Base-by-base conservation (phyloP, 768 basidiomycete genomes). In the Naganishia friedmannii region DNA sequence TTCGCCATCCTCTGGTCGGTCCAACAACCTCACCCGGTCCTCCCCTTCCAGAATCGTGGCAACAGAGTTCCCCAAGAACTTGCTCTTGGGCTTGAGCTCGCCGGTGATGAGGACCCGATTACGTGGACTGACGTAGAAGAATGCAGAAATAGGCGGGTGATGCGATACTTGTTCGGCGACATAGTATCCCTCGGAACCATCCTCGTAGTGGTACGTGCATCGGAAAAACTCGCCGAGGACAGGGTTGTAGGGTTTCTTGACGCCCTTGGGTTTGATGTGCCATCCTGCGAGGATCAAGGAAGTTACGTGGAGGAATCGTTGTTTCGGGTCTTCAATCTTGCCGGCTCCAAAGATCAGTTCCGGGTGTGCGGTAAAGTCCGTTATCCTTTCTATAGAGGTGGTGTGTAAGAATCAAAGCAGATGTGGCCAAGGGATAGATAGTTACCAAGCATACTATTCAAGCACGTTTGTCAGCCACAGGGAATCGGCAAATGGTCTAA, bases 191-290 rank as follows among this genome's bases (percentile, higher is more conserved):
- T 89, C 88, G n/a, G 92, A 88, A 28, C 91, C 91, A 75, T 97
- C 89, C 15, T 87, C 82, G 80, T 98, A 99, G 80, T 91, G 88
- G 80, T 97, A 99, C 70, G 89, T 85, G 81, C 95, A 98, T 65
- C 96, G 88, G 85, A 97, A 99, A 84, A 97, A 94, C 80, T 99
- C 96, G 65, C 96, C 96, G 12, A 98, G 88, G 21, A 96, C 86
- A 51, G 96, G 95, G 81, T 98, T 99, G 82, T 98, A 99, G 87
- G 95, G 95, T 83, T 99, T 99, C 89, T 99, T 99, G 71, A 98
- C 96, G 66, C 96, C 83, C 91, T 94, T 74, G 21, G 96, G 94
- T 82, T 97, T 97, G 83, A 97, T 94, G 82, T 98, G 96, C 96
- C 96, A 99, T 28, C 96, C 96, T n/a, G 63, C 66, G 53, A 68